phyloP scores from a whole-genome alignment of 1,284 basidiomycete genomes.

The Agaricales sp. region DNA sequence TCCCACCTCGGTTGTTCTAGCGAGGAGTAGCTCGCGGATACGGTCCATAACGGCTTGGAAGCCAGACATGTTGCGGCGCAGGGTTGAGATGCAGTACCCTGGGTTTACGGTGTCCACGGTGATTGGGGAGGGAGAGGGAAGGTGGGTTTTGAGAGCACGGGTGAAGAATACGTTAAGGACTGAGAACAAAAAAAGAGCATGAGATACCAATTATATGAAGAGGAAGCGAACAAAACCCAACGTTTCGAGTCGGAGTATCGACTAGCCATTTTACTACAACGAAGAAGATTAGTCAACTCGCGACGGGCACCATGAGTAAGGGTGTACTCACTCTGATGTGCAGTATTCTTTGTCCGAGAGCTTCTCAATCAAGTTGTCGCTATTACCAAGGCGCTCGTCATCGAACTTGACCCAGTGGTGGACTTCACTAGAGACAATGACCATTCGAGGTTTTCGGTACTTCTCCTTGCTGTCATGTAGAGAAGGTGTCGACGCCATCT shows the following conservation, averaged over 20 bases:
- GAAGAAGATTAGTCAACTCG: background rate
- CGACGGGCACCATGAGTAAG: too few relatives aligned
- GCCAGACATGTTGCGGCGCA: background rate
- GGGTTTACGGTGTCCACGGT: background rate
- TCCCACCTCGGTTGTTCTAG: background rate
- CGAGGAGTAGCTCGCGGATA: background rate
- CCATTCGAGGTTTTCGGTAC: slow-evolving; percentile 16
- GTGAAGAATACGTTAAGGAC: slow-evolving; percentile 22
- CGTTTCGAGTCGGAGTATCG: slow-evolving; percentile 25
- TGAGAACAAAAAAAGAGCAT: slow-evolving; percentile 6
- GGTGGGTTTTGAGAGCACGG: slow-evolving; percentile 19
- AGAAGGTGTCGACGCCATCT: slow-evolving; percentile 14
- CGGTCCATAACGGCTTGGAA: background rate
- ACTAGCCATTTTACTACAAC: slow-evolving; percentile 7
- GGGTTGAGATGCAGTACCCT: background rate
- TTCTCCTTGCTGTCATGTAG: slow-evolving; percentile 8
- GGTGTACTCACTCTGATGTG: too few relatives aligned
- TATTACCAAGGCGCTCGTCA: slow-evolving; percentile 2
- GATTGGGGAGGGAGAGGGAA: background rate
- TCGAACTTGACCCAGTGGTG: slow-evolving; percentile 10
- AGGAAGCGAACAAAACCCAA: slow-evolving; percentile 11
- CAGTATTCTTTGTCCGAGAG: slow-evolving; percentile 20
- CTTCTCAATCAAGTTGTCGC: slow-evolving; percentile 18
- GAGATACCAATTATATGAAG: background rate
- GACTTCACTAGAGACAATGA: slow-evolving; percentile 18